phyloP scores from a whole-genome alignment of 345 rosid species.

The Boechera retrofracta region DNA sequence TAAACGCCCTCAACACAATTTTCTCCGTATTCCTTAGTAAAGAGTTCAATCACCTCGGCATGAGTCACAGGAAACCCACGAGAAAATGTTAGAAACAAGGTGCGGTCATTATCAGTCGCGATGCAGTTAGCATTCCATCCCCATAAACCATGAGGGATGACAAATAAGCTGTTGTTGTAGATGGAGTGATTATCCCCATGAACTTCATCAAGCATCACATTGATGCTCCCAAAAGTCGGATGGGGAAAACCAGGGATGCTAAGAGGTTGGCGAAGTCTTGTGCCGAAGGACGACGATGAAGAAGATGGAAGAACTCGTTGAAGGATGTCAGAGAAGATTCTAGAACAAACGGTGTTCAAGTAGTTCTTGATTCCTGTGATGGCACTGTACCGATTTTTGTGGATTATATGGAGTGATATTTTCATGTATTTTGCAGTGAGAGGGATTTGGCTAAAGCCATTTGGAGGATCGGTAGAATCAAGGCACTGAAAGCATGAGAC shows the following conservation, averaged over 20 bases:
- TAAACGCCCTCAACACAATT: slow-evolving; percentile 2
- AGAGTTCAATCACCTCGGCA: slow-evolving; percentile 45
- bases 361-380: slow-evolving; percentile 44
- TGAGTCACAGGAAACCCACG: slow-evolving; percentile 49
- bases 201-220: slow-evolving; percentile 8
- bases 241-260: slow-evolving; percentile 50
- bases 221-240: slow-evolving; percentile 45
- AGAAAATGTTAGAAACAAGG: slow-evolving; percentile 53
- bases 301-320: slow-evolving; percentile 4
- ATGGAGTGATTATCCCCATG: neutral
- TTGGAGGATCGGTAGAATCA: neutral
- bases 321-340: slow-evolving; percentile 47
- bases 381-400: slow-evolving; percentile 35
- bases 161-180: neutral
- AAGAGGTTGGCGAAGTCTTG: slow-evolving; percentile 12
- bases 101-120: slow-evolving; percentile 44
- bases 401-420: slow-evolving; percentile 29
- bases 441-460: slow-evolving; percentile 20
- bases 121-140: slow-evolving; percentile 36
- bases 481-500: slow-evolving; percentile 34
- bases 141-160: slow-evolving; percentile 36
- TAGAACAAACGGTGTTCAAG: slow-evolving; percentile 43
- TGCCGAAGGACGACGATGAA: neutral
- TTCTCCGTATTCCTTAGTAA: slow-evolving; percentile 36
- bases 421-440: slow-evolving; percentile 23